A percentile compares a stretch with the other conserved stretches of the same genome.
These are phyloP conservation scores for Cystofilobasidium macerans DNA, from an alignment of 768 basidiomycete genomes.

Conservation along the genomic window DNA sequence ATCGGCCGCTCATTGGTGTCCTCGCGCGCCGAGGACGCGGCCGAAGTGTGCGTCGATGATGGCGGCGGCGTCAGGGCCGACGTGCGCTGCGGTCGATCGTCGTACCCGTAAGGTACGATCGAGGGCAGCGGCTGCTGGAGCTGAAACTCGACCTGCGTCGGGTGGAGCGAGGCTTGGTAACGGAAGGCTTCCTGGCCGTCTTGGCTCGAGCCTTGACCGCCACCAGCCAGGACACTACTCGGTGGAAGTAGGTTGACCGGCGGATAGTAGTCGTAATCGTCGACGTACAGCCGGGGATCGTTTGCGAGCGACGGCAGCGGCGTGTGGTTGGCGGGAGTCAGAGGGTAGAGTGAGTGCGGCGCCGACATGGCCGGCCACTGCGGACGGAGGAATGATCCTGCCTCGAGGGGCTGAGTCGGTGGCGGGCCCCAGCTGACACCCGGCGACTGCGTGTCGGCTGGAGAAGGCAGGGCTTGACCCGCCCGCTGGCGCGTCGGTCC, in stretches of 20 bases:
- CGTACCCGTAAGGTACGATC: neutral
- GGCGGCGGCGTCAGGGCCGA: neutral
- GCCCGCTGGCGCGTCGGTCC: neutral
- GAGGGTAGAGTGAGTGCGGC: neutral
- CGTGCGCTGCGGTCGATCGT: neutral
- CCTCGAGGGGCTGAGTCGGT: neutral
- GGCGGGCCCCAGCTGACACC: neutral
- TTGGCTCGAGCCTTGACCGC: neutral
- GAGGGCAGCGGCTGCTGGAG: neutral
- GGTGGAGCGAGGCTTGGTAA: neutral
- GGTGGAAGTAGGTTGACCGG: neutral
- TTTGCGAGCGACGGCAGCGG: neutral
- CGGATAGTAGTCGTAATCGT: neutral
- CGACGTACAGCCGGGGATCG: neutral
- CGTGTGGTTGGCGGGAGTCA: neutral
- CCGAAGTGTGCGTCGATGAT: neutral
- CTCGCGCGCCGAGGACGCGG: neutral
- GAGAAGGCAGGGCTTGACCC: neutral
- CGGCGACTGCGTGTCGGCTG: neutral
- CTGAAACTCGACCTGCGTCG: neutral
- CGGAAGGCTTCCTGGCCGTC: neutral
- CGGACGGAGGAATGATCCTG: neutral
- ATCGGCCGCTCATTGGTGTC: neutral
- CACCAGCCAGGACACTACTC: too few relatives aligned
- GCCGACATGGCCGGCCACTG: neutral